Conservation (phyloP, 148 eudicot genomes). For the Talinum fruticosum region DNA sequence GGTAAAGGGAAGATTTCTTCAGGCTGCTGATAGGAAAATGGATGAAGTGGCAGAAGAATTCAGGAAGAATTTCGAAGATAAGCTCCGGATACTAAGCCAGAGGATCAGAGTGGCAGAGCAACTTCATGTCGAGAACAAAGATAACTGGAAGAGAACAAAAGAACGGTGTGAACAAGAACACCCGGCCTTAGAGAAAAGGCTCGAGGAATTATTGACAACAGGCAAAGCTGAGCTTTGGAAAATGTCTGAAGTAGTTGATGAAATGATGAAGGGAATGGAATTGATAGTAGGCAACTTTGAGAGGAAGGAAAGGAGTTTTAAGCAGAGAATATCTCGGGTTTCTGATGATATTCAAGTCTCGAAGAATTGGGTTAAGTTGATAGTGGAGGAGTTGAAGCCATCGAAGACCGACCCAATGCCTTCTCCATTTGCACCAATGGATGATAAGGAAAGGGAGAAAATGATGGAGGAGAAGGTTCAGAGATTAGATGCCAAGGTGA, state of each 20-base stretch:
- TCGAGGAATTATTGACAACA: slow-evolving; percentile 12
- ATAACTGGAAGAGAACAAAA: slow-evolving; percentile 37
- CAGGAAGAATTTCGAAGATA: slow-evolving; percentile 59
- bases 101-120: slow-evolving; percentile 83
- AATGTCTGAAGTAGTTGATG: slow-evolving; percentile 38
- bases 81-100: slow-evolving; percentile 54
- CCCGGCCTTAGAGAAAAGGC: slow-evolving; percentile 28
- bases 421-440: slow-evolving; percentile 29
- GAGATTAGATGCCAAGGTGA: slow-evolving; percentile 46
- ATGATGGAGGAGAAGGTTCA: slow-evolving; percentile 39
- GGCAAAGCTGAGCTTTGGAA: slow-evolving; percentile 33
- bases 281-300: slow-evolving; percentile 33
- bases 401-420: slow-evolving; percentile 28
- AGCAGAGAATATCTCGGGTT: slow-evolving; percentile 42
- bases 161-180: slow-evolving; percentile 46
- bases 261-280: slow-evolving; percentile 38
- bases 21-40: slow-evolving; percentile 53
- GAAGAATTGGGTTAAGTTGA: slow-evolving; percentile 57
- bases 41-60: slow-evolving; percentile 65
- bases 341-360: slow-evolving; percentile 54
- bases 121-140: slow-evolving; percentile 61
- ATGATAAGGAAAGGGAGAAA: slow-evolving; percentile 48
- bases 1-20: slow-evolving; percentile 32
- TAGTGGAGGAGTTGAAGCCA: slow-evolving; percentile 38
- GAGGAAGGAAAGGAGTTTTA: slow-evolving; percentile 41